phyloP scores from a whole-genome alignment of 257 asterid species.

The Fraxinus anomala region DNA sequence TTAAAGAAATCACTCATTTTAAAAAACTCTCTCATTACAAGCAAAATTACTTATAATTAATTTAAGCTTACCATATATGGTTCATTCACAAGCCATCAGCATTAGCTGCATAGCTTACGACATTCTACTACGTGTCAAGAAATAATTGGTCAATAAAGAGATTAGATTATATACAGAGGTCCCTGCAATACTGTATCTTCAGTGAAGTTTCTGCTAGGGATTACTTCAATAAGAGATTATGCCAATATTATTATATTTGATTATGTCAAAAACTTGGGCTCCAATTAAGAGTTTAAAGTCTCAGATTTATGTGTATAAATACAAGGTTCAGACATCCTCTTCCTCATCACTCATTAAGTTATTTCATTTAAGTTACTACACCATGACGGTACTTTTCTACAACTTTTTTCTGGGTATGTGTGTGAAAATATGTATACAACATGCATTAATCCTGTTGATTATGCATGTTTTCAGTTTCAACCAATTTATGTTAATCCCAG shows the following conservation, averaged over 20 bases:
- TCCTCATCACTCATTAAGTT: not conserved
- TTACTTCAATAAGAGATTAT: not conserved
- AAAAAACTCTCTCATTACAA: not conserved
- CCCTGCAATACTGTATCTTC: not conserved
- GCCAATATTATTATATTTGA: not conserved
- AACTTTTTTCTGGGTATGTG: not conserved
- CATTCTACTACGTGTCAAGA: not conserved
- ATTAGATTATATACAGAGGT: not conserved
- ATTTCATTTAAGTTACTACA: not conserved
- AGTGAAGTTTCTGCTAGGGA: not conserved
- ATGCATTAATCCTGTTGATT: not conserved
- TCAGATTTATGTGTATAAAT: not conserved
- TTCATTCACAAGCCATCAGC: not conserved
- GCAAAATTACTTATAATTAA: not conserved
- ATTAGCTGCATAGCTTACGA: not conserved
- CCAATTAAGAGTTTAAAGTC: not conserved
- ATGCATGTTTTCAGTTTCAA: not conserved
- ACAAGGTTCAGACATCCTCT: not conserved
- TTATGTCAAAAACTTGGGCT: not conserved
- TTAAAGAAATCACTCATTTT: too few species aligned
- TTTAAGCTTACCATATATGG: not conserved
- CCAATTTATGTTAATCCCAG: not conserved
- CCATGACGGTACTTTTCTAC: constrained; percentile 1
- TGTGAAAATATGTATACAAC: not conserved
- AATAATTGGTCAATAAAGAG: not conserved